Percentiles rank a stretch among this genome's conserved stretches.
These are phyloP conservation scores for Helenozyma rhizophorensis DNA, from an alignment of 805 yeast genomes.

Conservation along the genomic window DNA sequence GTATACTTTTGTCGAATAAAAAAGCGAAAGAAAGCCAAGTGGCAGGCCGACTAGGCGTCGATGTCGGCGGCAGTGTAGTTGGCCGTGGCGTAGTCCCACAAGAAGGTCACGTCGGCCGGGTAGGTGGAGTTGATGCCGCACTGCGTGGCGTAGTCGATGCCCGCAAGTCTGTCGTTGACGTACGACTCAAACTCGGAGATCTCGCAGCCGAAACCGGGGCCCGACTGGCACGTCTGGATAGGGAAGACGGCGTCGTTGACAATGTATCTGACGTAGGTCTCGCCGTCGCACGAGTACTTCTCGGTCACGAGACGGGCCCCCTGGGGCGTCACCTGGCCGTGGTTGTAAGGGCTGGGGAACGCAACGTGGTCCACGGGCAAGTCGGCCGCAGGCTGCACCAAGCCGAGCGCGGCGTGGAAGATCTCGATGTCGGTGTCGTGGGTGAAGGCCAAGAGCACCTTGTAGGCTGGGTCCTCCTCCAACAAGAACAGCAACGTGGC, in stretches of 20 bases:
- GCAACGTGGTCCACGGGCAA: slow-evolving; percentile 45
- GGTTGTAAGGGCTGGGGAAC: slow-evolving; percentile 46
- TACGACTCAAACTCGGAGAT: slow-evolving; percentile 29
- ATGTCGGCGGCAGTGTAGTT: slow-evolving; percentile 23
- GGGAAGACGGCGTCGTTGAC: slow-evolving; percentile 40
- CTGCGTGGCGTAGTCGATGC: slow-evolving; percentile 20
- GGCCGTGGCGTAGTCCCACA: slow-evolving; percentile 34
- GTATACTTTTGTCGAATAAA: neutral
- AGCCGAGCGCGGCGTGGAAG: slow-evolving; percentile 61
- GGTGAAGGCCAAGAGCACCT: slow-evolving; percentile 64
- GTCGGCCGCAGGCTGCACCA: slow-evolving; percentile 39
- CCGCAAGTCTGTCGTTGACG: slow-evolving; percentile 24
- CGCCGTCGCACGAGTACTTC: slow-evolving; percentile 27
- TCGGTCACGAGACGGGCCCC: slow-evolving; percentile 38
- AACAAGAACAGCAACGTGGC: slow-evolving; percentile 47
- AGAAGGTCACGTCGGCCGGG: slow-evolving; percentile 32
- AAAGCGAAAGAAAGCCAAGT: neutral
- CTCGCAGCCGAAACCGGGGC: slow-evolving; percentile 43
- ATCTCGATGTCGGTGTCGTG: slow-evolving; percentile 70
- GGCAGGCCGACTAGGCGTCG: slow-evolving; percentile 4
- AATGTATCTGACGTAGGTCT: slow-evolving; percentile 33
- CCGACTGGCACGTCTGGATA: slow-evolving; percentile 27
- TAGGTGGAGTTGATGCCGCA: slow-evolving; percentile 20
- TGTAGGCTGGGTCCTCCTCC: slow-evolving; percentile 40
- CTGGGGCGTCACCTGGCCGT: slow-evolving; percentile 35